Conservation (phyloP, 2,329 filamentous ascomycete species). For the Aschersonia sp. region DNA sequence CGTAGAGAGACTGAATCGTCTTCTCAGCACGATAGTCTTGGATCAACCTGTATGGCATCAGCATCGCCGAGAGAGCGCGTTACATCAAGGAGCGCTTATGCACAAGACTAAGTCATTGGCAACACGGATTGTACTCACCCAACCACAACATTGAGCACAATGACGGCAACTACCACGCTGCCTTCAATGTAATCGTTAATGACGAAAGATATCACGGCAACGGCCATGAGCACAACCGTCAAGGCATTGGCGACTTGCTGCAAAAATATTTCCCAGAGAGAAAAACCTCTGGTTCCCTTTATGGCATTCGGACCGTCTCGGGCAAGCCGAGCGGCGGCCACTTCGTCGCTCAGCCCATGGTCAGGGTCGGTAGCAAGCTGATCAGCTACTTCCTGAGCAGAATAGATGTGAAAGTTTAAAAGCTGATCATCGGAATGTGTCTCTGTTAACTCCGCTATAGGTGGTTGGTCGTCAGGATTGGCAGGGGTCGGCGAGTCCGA, state of each 20-base stretch:
- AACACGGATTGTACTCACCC: constrained; percentile 28
- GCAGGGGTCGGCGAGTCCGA: constrained; percentile 21
- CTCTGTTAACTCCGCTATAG: constrained; percentile 23
- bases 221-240: constrained; percentile 60
- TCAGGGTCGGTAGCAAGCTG: constrained; percentile 26
- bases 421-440: constrained; percentile 12
- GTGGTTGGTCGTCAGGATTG: constrained; percentile 22
- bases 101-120: too few relatives aligned
- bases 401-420: constrained; percentile 19
- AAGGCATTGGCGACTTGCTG: constrained; percentile 67
- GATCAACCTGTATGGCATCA: constrained; percentile 26
- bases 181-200: constrained; percentile 52
- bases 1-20: constrained; percentile 46
- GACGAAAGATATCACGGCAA: constrained; percentile 55
- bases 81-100: too few relatives aligned
- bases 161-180: constrained; percentile 48
- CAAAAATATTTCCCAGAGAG: constrained; percentile 61
- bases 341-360: constrained; percentile 47
- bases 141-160: constrained; percentile 52
- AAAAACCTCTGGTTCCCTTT: constrained; percentile 56
- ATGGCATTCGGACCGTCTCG: constrained; percentile 58
- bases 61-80: not conserved
- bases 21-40: constrained; percentile 49
- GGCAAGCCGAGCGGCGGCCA: constrained; percentile 50
- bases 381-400: constrained; percentile 18